Base-by-base conservation (phyloP, 192 early-diverging fungal species). In the Gigaspora rosea region DNA sequence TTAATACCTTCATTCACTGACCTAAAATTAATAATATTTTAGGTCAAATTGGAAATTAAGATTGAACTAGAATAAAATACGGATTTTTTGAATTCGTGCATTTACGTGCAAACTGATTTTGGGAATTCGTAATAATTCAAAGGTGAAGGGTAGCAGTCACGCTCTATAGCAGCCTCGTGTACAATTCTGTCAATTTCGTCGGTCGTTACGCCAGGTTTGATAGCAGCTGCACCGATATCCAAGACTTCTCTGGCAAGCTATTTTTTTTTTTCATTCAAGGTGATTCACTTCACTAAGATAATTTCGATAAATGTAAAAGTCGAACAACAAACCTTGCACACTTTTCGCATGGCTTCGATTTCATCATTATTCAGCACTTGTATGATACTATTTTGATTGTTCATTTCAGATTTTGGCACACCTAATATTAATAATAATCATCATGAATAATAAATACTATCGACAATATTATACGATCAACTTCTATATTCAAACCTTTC, bases 81-180 rank as follows among this genome's bases (percentile, higher is more conserved):
- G 33, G 32, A 66, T 66, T 66, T 36, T 3, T 16, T 52, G 11
- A 27, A 62, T 59, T 82, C 69, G 33, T 83, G 78, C 41, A 85
- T 81, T 72, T 85, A 89, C 73, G 92, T 96, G 86, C 98, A 99
- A 81, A 91, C 90, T 51, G 96, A 97, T 84, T 98, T 98, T 16
- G 96, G 96, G 83, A 97, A 99, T 49, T 89, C 81, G 82, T 94
- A 92, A 87, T 99, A 99, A 86, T 98, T 98, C 52, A 99, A 86
- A 61, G 98, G 94, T 15, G 96, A 98, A 22, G 98, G 98, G 78
- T 99, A 99, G 16, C 91, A 90, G 65, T 91, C 90, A 63, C 98
- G 93, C 80, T 90, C 95, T 62, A 99, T 89, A 2, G 90, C 93
- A 12, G 96, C 98, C 75, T 98, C 96, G 74, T 99, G 98, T 65